Conservation (phyloP, 345 rosid genomes). For the Psidium guajava region DNA sequence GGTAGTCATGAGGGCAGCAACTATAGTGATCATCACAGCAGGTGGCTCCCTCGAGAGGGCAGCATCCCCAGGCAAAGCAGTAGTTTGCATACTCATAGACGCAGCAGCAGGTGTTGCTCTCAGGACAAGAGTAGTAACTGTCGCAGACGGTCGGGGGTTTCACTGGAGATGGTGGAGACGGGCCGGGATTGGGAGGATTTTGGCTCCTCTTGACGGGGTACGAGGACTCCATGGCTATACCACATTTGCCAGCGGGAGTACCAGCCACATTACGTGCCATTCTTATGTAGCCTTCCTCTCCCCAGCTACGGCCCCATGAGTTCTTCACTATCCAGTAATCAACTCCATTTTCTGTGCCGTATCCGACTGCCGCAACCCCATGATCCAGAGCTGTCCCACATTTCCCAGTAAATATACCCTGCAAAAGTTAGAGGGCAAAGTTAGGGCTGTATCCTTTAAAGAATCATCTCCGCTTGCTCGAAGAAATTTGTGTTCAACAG, state of each 20-base stretch:
- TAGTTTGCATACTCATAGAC: constrained; percentile 36
- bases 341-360: constrained; percentile 64
- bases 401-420: constrained; percentile 71
- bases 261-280: constrained; percentile 47
- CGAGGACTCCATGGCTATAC: constrained; percentile 78
- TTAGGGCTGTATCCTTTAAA: neutral
- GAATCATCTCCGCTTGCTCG: neutral
- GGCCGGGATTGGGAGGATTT: constrained; percentile 96
- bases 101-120: constrained; percentile 86
- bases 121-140: constrained; percentile 50
- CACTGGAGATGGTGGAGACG: constrained; percentile 83
- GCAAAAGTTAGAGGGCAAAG: neutral
- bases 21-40: constrained; percentile 77
- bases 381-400: constrained; percentile 84
- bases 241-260: constrained; percentile 55
- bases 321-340: constrained; percentile 83
- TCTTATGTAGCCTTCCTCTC: constrained; percentile 69
- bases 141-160: constrained; percentile 72
- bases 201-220: constrained; percentile 72
- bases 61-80: constrained; percentile 94
- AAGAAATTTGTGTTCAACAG: neutral
- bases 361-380: constrained; percentile 85
- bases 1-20: constrained; percentile 86
- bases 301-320: constrained; percentile 85
- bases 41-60: constrained; percentile 77